Conservation (phyloP, 2,329 filamentous ascomycete species). For the Alternaria viburni region DNA sequence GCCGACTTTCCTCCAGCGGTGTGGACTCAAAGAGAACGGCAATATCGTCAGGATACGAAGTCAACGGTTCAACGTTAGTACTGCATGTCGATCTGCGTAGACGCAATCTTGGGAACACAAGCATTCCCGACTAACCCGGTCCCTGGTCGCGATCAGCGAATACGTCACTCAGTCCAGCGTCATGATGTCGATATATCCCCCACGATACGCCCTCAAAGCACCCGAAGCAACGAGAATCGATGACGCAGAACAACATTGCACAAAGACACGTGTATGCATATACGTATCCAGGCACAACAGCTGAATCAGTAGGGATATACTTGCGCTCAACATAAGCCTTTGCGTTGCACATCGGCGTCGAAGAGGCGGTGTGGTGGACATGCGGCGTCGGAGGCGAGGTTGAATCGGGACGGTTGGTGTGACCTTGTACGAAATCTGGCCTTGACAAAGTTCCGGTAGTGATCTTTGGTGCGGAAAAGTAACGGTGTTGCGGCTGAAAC, state of each 20-base stretch:
- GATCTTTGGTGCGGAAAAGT: conserved; percentile 5
- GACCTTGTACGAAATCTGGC: conserved; percentile 6
- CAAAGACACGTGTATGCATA: conserved; percentile 12
- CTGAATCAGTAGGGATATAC: conserved; percentile 1
- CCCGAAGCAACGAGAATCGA: not conserved
- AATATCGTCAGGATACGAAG: not conserved
- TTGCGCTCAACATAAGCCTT: not conserved
- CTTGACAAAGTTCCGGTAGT: not conserved
- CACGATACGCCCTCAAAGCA: not conserved
- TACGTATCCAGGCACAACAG: not conserved
- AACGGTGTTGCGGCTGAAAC: not conserved
- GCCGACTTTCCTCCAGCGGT: not conserved
- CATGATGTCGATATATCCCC: not conserved
- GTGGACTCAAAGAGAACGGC: not conserved
- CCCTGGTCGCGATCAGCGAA: not conserved
- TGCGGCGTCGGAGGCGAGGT: not conserved
- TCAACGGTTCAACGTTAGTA: not conserved
- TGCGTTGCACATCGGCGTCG: not conserved
- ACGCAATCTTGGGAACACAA: too few species aligned
- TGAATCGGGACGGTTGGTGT: conserved; percentile 2
- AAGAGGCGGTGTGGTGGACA: conserved; percentile 1
- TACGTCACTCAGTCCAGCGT: not conserved
- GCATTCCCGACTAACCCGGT: not conserved
- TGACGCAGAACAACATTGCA: conserved; percentile 8
- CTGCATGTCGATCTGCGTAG: not conserved